Percentiles rank a stretch among this genome's conserved stretches.
Conservation (phyloP, 257 asterid species). For the Rhazya stricta region DNA sequence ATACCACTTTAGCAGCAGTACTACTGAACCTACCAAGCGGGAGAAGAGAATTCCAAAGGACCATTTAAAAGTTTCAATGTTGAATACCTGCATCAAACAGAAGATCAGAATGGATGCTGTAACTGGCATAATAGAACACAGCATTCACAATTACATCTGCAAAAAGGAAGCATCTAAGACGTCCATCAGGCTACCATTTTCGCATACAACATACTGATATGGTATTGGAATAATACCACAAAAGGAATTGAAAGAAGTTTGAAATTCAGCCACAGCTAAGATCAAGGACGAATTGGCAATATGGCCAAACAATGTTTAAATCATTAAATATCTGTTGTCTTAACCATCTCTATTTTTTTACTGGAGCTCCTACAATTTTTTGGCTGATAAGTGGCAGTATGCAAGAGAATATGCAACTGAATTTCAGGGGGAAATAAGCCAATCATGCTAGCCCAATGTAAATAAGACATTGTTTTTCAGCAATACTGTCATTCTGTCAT, state of each 20-base stretch:
- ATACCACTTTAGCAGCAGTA: background rate
- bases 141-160: background rate
- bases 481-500: background rate
- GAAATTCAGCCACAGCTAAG: background rate
- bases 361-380: background rate
- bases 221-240: background rate
- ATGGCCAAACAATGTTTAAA: background rate
- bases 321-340: background rate
- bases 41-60: slow-evolving; percentile 93
- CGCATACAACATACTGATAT: background rate
- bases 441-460: background rate
- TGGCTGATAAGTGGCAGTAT: background rate
- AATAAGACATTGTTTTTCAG: background rate
- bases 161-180: background rate
- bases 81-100: slow-evolving; percentile 60
- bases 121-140: slow-evolving; percentile 1
- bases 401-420: background rate
- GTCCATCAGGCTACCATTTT: slow-evolving; percentile 2
- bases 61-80: slow-evolving; percentile 81
- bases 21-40: slow-evolving; percentile 67
- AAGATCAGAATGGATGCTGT: slow-evolving; percentile 14
- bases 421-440: background rate
- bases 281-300: background rate
- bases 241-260: background rate
- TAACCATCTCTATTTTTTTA: background rate